A percentile compares a stretch with the other conserved stretches of the same genome.
Conservation (phyloP, 164 flowering plant genomes). For the Magnolia officinalis region DNA sequence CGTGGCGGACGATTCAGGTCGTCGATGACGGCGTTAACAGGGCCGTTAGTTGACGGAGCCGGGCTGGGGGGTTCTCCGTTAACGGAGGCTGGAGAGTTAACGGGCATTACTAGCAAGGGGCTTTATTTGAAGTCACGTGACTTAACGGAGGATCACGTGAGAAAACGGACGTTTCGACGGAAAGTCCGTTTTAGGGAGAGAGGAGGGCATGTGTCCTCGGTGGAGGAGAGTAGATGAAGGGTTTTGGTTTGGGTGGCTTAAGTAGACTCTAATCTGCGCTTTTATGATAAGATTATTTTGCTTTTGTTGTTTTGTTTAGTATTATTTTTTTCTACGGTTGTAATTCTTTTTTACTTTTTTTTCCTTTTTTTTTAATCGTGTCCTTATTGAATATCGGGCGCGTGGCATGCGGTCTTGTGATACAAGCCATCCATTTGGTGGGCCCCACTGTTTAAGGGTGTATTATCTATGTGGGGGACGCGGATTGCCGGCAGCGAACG, state of each 20-base stretch:
- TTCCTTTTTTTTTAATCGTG: too few relatives aligned
- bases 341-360: too few relatives aligned
- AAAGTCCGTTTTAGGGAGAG: conserved; percentile 1
- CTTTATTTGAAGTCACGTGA: background rate
- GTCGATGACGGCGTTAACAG: conserved; percentile 16
- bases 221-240: background rate
- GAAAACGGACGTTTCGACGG: conserved; percentile 1
- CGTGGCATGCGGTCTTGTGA: too few relatives aligned
- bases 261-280: background rate
- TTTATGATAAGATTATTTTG: background rate
- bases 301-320: background rate
- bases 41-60: conserved; percentile 3
- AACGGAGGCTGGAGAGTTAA: too few relatives aligned
- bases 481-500: too few relatives aligned
- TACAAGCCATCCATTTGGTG: too few relatives aligned
- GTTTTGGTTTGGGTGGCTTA: background rate
- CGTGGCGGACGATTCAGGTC: conserved; percentile 47
- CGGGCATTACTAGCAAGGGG: background rate
- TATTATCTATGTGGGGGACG: too few relatives aligned
- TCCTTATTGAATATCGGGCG: too few relatives aligned
- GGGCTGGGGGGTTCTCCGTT: conserved; percentile 1
- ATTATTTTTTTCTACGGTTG: too few relatives aligned
- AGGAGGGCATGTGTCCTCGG: background rate
- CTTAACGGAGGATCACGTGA: background rate
- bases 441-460: too few relatives aligned